Evolutionary conservation across 257 asterid species (phyloP), one percentile per base, ranked within the genome.

Genomic region (Salvia splendens): DNA sequence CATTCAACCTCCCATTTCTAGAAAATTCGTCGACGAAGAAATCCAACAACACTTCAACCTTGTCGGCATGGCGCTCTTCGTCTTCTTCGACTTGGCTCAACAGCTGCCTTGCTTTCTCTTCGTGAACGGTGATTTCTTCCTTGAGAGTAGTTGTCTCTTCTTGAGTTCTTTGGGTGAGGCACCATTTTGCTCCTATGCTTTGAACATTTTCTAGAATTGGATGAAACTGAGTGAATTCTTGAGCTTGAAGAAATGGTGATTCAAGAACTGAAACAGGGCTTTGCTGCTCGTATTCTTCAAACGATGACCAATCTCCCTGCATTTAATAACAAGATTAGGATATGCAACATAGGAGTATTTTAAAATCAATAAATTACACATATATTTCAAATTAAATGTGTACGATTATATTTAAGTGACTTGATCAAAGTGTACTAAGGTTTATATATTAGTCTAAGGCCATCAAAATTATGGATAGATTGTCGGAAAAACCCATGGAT

Each of bases 251-350:
- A 65, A 88, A 91, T 64, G 96, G 84, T 50, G 96, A 86, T 64
- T 82, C 80, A 49, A 88, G 88, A 78, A 91, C 84, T 65, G 97
- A 91, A 16, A 91, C 84, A 5, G 97, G 97, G 67, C 89, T 88
- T 55, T 81, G 83, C 69, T 85, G 95, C 16, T 88, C 93, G 9
- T 58, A 72, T 67, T 85, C 96, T 61, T 82, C 89, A 55, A 35
- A 28, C 9, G 38, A 61, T 12, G 73, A 16, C 80, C 78, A 73
- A 5, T 78, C 68, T 16, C 64, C 83, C 91, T 88, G 78, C 49
- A 65, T 50, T 53, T 54, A 24, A 42, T 35, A 7, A 4, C 6
- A 3, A 0, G 15, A 0, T 3, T n/a, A n/a, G 35, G 38, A 7
- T n/a, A 8, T 6, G 0, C 38, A 38, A 38, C 35, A 38, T n/a